Evolutionary conservation across 148 eudicot species (phyloP).

Genomic region (Camellia japonica): DNA sequence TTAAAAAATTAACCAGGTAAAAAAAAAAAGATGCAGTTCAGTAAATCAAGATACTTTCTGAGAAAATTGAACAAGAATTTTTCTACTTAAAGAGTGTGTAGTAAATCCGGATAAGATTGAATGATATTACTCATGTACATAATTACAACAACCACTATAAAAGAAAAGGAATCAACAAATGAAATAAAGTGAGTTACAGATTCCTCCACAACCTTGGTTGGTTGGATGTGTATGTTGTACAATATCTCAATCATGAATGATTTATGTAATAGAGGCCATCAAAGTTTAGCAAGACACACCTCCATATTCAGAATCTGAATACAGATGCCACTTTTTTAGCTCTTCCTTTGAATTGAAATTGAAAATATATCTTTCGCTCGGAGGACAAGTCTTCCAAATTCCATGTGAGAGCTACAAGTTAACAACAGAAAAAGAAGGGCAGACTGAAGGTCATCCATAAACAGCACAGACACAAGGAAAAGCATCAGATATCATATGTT

Average conservation of each 20-base stretch:
- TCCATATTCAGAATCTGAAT: conserved; percentile 98
- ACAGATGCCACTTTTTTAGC: conserved; percentile 89
- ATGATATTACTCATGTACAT: not conserved
- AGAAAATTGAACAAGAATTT: too few relatives aligned
- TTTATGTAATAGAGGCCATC: conserved; percentile 11
- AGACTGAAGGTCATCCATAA: not conserved
- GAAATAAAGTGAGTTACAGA: too few relatives aligned
- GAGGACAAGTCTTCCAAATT: conserved; percentile 85
- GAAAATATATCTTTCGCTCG: conserved; percentile 56
- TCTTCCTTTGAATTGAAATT: conserved; percentile 71
- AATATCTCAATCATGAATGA: not conserved
- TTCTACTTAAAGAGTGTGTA: too few relatives aligned
- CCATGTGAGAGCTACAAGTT: conserved; percentile 81
- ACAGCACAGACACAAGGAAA: not conserved
- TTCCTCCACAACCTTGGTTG: not conserved
- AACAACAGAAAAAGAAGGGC: conserved; percentile 1
- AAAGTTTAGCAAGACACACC: conserved; percentile 36
- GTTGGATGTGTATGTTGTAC: not conserved
- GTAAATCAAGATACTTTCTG: too few relatives aligned
- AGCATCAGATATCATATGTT: too few relatives aligned
- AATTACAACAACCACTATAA: not conserved
- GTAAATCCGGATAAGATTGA: not conserved
- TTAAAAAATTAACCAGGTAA: too few relatives aligned
- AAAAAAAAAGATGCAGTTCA: not conserved
- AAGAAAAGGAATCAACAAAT: not conserved